phyloP scores from a whole-genome alignment of 176 grass and related monocot genomes.

The Oryza australiensis region DNA sequence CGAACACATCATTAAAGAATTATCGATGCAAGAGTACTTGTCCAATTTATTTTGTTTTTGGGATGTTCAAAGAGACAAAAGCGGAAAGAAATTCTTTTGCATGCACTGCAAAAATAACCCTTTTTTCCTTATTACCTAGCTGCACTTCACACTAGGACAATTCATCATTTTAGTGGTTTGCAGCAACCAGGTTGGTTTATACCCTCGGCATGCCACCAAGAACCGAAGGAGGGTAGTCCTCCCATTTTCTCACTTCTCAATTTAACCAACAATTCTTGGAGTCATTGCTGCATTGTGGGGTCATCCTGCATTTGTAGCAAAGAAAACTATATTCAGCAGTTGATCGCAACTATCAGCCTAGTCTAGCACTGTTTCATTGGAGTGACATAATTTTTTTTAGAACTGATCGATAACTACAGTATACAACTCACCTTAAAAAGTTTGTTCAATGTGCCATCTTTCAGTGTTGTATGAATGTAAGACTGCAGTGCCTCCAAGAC shows the following conservation, averaged over 20 bases:
- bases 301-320: constrained; percentile 53
- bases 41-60: background rate
- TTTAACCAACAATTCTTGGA: constrained; percentile 52
- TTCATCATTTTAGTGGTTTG: background rate
- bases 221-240: constrained; percentile 34
- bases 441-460: too few species aligned
- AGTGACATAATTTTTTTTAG: background rate
- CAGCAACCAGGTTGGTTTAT: constrained; percentile 2
- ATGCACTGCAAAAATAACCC: background rate
- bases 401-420: too few species aligned
- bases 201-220: constrained; percentile 22
- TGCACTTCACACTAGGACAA: background rate
- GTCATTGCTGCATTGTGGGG: constrained; percentile 34
- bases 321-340: background rate
- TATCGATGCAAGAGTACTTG: background rate
- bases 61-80: background rate
- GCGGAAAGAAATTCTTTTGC: background rate
- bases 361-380: background rate
- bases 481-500: too few species aligned
- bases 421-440: too few species aligned
- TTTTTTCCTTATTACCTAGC: background rate
- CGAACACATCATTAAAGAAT: background rate
- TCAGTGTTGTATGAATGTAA: too few species aligned
- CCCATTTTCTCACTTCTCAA: constrained; percentile 20
- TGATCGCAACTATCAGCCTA: background rate